Conservation (phyloP, 2,329 filamentous ascomycete genomes). For the Cadophora luteo-olivacea region DNA sequence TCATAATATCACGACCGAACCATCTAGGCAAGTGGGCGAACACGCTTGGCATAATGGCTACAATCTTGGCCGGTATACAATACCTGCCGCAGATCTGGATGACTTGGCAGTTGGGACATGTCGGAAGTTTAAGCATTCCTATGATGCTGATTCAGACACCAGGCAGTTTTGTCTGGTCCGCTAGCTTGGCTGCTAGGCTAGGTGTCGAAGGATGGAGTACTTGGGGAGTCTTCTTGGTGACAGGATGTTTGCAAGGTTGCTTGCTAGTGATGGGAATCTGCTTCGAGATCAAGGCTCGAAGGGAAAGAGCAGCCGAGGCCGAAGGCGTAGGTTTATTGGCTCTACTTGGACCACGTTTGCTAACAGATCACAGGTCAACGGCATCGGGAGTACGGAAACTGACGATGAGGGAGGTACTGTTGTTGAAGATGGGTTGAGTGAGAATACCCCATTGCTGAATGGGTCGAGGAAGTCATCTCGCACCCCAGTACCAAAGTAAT, state of each 20-base stretch:
- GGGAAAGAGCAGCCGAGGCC: constrained; percentile 26
- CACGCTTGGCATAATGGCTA: constrained; percentile 79
- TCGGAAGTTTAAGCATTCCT: constrained; percentile 89
- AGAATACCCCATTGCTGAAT: constrained; percentile 36
- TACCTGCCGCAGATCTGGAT: constrained; percentile 96
- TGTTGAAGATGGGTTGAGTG: constrained; percentile 36
- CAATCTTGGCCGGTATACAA: constrained; percentile 81
- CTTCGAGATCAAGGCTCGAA: constrained; percentile 62
- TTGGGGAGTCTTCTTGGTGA: constrained; percentile 91
- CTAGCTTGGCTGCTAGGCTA: constrained; percentile 79
- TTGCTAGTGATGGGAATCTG: constrained; percentile 81
- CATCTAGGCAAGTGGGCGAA: constrained; percentile 83
- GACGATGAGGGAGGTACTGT: constrained; percentile 39
- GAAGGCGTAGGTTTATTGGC: constrained; percentile 25
- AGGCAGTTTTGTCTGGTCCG: constrained; percentile 87
- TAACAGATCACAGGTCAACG: constrained; percentile 19
- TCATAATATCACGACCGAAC: constrained; percentile 67
- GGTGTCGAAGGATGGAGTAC: constrained; percentile 90
- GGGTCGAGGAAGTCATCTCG: constrained; percentile 31
- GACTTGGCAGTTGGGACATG: constrained; percentile 83
- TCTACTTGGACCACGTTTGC: not conserved
- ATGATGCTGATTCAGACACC: constrained; percentile 99
- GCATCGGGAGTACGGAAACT: constrained; percentile 30
- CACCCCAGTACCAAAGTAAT: constrained; percentile 11
- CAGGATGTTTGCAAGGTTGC: constrained; percentile 82